Base-by-base conservation (phyloP, 805 yeast species). In the Naumovozyma castellii region DNA sequence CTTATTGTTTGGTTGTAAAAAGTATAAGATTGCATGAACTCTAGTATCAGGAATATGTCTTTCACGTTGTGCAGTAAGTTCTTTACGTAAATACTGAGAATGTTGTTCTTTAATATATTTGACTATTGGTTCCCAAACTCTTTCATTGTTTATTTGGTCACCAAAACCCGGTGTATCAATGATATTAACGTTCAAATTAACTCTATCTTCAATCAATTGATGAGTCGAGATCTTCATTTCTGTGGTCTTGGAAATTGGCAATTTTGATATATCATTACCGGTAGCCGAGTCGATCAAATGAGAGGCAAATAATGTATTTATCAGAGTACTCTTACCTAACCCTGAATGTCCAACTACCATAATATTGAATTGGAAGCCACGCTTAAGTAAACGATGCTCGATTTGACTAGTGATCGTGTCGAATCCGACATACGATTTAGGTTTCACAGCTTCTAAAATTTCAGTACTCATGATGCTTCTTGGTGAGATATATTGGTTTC, bases 151-250 rank as follows among this genome's bases (percentile, higher is more conserved):
- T 50, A 92, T 83, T 66, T 84, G 95, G 69, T 92, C 98, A 31
- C 96, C 97, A 69, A 86, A 92, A 13, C 97, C 97, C 16, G 97
- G 97, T 3, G 98, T 92, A 61, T 92, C 98, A 57, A 92, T 84
- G 41, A 92, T 78, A 53, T 86, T 88, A 47, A 92, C 68, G 54
- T 81, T 81, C 59, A 92, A 75, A 46, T 80, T 78, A 42, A 92
- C 97, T 48, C 83, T 84, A 61, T 86, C 87, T 65, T 92, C 98
- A 42, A 77, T 64, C 48, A 92, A 71, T 14, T 73, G 71, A 45
- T 81, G 88, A n/a, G 74, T 62, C 20, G 78, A 70, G 19, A 80
- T 80, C 47, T 76, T 74, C 60, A 90, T 82, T 59, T 87, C 96
- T 3, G 94, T 76, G 22, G 98, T 90, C 52, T 83, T 82, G 48